These are phyloP conservation scores for Hypoxylon sp. DNA, from an alignment of 2,329 filamentous ascomycete genomes.

Conservation along the genomic window DNA sequence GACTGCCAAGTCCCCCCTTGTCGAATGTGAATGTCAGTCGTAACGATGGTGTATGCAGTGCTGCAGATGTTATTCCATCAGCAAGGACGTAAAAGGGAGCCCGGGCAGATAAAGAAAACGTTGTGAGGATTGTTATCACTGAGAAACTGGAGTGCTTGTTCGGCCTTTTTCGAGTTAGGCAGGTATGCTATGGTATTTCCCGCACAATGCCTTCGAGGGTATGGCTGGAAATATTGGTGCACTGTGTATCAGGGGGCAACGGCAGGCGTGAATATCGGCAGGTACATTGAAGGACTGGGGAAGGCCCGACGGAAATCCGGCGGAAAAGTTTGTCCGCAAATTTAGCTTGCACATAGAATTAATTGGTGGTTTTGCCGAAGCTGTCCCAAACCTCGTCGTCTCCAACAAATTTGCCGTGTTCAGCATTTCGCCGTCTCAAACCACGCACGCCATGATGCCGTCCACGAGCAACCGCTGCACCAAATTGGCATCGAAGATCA, in stretches of 20 bases:
- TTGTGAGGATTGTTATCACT: neutral
- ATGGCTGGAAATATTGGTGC: slow-evolving; percentile 31
- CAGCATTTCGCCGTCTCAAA: too few relatives aligned
- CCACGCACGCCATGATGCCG: too few relatives aligned
- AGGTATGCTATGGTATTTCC: slow-evolving; percentile 4
- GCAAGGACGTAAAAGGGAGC: neutral
- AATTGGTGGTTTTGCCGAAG: neutral
- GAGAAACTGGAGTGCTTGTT: slow-evolving; percentile 1
- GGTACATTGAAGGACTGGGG: neutral
- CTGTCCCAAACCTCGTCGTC: neutral
- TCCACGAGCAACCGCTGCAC: too few relatives aligned
- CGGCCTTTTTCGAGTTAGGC: slow-evolving; percentile 4
- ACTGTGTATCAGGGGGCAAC: slow-evolving; percentile 28
- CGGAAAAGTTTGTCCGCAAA: neutral
- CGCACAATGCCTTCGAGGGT: slow-evolving; percentile 26
- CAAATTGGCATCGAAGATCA: neutral
- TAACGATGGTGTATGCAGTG: neutral
- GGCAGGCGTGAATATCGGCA: slow-evolving; percentile 14
- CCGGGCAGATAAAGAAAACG: neutral
- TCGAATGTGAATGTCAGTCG: slow-evolving; percentile 1
- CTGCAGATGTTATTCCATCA: slow-evolving; percentile 1
- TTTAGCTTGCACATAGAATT: neutral
- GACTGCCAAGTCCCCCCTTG: slow-evolving; percentile 22
- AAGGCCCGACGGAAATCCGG: neutral
- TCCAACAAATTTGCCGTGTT: too few relatives aligned